These are phyloP conservation scores for Boletus patriciae DNA, from an alignment of 768 basidiomycete genomes.

Conservation along the genomic window DNA sequence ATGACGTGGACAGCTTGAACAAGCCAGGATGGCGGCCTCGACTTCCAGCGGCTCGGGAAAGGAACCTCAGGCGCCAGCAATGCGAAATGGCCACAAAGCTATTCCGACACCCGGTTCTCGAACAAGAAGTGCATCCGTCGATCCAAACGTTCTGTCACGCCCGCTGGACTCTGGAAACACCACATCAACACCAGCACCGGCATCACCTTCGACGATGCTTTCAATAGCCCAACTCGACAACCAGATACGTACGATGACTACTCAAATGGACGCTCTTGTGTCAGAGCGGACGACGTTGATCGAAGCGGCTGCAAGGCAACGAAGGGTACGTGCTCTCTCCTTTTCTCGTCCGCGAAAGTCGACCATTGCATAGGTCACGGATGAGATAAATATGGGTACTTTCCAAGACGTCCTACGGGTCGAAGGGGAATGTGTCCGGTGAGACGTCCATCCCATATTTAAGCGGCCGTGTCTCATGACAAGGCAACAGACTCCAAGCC, in stretches of 20 bases:
- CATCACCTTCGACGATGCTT: conserved; percentile 9
- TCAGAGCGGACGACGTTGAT: conserved; percentile 37
- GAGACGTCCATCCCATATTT: conserved; percentile 1
- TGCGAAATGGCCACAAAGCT: background rate
- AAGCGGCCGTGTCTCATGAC: background rate
- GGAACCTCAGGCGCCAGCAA: background rate
- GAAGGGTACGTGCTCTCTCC: conserved; percentile 19
- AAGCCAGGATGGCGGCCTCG: conserved; percentile 14
- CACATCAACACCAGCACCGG: background rate
- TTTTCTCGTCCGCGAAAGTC: background rate
- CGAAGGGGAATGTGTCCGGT: conserved; percentile 41
- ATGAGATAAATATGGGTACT: conserved; percentile 13
- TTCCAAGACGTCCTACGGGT: conserved; percentile 30
- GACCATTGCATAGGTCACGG: conserved; percentile 10
- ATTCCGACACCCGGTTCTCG: conserved; percentile 8
- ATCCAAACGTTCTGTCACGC: conserved; percentile 16
- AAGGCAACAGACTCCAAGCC: conserved; percentile 31
- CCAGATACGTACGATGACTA: conserved; percentile 37
- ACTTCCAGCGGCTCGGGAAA: background rate
- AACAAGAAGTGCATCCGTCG: conserved; percentile 24
- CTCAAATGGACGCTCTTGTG: conserved; percentile 38
- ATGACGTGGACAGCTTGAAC: conserved; percentile 20
- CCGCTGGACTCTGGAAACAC: background rate
- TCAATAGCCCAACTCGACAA: conserved; percentile 35
- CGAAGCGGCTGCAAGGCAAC: conserved; percentile 21